Evolutionary conservation across 2,329 filamentous ascomycete species (phyloP), one percentile per base, ranked within the genome.

Genomic region (Cordyceps javanica): DNA sequence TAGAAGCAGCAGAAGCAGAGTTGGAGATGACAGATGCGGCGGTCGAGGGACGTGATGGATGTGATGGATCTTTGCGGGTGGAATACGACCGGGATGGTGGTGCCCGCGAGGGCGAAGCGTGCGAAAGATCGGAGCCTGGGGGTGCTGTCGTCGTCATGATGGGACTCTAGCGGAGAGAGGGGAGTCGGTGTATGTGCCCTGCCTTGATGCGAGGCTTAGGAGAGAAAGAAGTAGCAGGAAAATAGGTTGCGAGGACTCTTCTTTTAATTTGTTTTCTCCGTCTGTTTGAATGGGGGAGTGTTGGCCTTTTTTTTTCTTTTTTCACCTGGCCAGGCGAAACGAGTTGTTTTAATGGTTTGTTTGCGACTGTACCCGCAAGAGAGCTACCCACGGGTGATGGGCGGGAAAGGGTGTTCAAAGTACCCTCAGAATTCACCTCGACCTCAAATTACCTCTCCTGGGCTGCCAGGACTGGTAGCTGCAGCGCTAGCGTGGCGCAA

Each of bases 21-120:
- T 45, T 34, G 41, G 55, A 25, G 32, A 52, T 41, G 52, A 42
- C 61, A 59, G 66, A 60, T 56, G 59, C 56, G 56, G 64, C 62
- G 56, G 62, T 60, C 52, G 64, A 64, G 62, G 65, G 52, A 62
- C 59, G 55, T 61, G 61, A 54, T 60, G 62, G 38, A 53, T 58
- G 52, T 59, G 59, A 62, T 56, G 55, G 60, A 58, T 56, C 49
- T 52, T 41, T 58, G 59, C 54, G 57, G 28, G 66, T 69, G 60
- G 70, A 72, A 63, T 67, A 70, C 59, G 68, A 70, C 61, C 70
- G 69, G 62, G 68, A 64, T 62, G 68, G 70, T 61, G 65, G 62
- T 52, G 65, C 65, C 60, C 64, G 60, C 60, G 62, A 62, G 60
- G 62, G 60, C 59, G 62, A 60, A 58, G 63, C 60, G 62, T 63